Conservation (phyloP, 805 yeast genomes). For the Nakazawaea ernobii region DNA sequence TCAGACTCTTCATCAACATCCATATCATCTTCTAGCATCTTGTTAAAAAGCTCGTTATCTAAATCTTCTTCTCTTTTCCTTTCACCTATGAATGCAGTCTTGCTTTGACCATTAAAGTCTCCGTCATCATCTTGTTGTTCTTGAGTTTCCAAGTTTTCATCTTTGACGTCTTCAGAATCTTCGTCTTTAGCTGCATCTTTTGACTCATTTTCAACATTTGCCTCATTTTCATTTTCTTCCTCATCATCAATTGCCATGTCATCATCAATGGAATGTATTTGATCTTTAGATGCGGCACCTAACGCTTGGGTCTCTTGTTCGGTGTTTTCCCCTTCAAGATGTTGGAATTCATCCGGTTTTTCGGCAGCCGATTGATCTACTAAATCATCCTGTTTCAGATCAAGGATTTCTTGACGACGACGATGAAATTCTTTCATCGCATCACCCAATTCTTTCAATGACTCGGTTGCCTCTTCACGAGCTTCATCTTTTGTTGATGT, state of each 20-base stretch:
- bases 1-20: constrained; percentile 24
- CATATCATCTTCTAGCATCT: constrained; percentile 24
- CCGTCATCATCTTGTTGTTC: constrained; percentile 27
- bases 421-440: constrained; percentile 87
- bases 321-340: constrained; percentile 73
- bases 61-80: constrained; percentile 33
- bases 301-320: constrained; percentile 84
- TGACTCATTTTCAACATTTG: constrained; percentile 25
- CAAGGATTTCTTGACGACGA: constrained; percentile 81
- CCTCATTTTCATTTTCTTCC: constrained; percentile 27
- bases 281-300: constrained; percentile 83
- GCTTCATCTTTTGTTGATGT: constrained; percentile 38
- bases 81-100: constrained; percentile 48
- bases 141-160: constrained; percentile 21
- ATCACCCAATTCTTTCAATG: constrained; percentile 87
- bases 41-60: constrained; percentile 17
- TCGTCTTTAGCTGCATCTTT: constrained; percentile 22
- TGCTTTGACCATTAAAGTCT: constrained; percentile 42
- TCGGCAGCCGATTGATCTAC: constrained; percentile 53
- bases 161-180: constrained; percentile 15
- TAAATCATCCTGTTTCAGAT: constrained; percentile 46
- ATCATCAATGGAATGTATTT: constrained; percentile 69
- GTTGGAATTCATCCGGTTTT: constrained; percentile 82
- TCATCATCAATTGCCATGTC: constrained; percentile 81
- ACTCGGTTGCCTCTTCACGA: constrained; percentile 64